Conservation (phyloP, 2,329 filamentous ascomycete genomes). For the Hypoxylon sp. region DNA sequence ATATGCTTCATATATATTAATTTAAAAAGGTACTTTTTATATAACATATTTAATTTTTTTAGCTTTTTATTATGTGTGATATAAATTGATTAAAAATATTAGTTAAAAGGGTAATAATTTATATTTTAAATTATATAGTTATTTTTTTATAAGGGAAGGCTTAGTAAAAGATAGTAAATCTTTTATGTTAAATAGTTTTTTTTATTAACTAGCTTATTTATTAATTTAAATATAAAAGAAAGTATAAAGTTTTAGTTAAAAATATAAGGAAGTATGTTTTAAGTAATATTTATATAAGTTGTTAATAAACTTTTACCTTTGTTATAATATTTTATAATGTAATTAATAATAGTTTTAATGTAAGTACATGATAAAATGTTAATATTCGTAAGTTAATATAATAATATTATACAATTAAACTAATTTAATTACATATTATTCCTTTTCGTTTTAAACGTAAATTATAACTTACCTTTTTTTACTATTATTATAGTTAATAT, state of each 20-base stretch:
- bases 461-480: background rate
- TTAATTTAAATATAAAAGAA: conserved; percentile 1
- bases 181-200: background rate
- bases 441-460: background rate
- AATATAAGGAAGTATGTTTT: background rate
- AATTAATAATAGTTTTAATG: background rate
- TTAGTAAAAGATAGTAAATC: background rate
- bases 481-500: background rate
- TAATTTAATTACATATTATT: conserved; percentile 2
- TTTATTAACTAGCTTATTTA: conserved; percentile 3
- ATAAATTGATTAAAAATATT: background rate
- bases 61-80: background rate
- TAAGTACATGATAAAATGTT: background rate
- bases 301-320: background rate
- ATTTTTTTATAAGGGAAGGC: conserved; percentile 4
- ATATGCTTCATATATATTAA: too few species aligned
- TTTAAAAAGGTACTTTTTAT: background rate
- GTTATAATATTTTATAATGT: conserved; percentile 8
- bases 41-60: background rate
- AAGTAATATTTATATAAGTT: too few species aligned
- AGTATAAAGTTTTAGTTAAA: background rate
- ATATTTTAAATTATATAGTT: background rate
- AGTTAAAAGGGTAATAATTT: background rate
- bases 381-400: background rate
- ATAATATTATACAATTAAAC: background rate